Evolutionary conservation across 257 asterid genomes (phyloP).

Genomic region (Agastache rugosa): DNA sequence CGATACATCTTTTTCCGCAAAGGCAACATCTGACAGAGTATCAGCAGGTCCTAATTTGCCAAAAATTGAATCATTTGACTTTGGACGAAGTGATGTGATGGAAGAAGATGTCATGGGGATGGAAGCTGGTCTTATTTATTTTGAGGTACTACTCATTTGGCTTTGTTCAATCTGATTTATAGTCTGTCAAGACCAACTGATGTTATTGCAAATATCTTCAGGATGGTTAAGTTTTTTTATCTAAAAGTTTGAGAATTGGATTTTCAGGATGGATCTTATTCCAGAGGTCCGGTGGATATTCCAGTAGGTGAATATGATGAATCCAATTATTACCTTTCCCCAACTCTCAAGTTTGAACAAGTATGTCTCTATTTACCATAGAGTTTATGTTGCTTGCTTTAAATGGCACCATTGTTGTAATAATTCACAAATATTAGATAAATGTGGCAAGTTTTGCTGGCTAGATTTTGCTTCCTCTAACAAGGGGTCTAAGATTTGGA

Average conservation of each 20-base stretch:
- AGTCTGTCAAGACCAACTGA: background rate
- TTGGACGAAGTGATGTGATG: constrained; percentile 83
- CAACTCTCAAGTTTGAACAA: constrained; percentile 93
- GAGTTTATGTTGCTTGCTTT: constrained; percentile 18
- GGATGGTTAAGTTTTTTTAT: constrained; percentile 27
- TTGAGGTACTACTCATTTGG: constrained; percentile 67
- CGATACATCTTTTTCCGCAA: constrained; percentile 37
- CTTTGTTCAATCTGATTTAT: constrained; percentile 13
- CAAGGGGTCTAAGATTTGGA: background rate
- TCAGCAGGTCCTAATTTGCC: constrained; percentile 54
- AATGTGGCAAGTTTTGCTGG: constrained; percentile 20
- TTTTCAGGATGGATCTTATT: constrained; percentile 97
- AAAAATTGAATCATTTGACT: constrained; percentile 77
- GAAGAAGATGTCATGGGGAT: constrained; percentile 95
- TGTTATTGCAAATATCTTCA: constrained; percentile 21
- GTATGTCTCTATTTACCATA: constrained; percentile 50
- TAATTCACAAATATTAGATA: constrained; percentile 4
- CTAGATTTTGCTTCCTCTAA: constrained; percentile 24
- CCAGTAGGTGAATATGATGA: constrained; percentile 73
- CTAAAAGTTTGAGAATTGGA: constrained; percentile 29
- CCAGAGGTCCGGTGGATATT: constrained; percentile 94
- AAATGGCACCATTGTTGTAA: background rate
- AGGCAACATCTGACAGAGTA: constrained; percentile 37
- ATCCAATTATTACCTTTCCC: constrained; percentile 77
- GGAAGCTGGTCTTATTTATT: constrained; percentile 97